Conservation (phyloP, 2,329 filamentous ascomycete species). For the Fusarium sp. region DNA sequence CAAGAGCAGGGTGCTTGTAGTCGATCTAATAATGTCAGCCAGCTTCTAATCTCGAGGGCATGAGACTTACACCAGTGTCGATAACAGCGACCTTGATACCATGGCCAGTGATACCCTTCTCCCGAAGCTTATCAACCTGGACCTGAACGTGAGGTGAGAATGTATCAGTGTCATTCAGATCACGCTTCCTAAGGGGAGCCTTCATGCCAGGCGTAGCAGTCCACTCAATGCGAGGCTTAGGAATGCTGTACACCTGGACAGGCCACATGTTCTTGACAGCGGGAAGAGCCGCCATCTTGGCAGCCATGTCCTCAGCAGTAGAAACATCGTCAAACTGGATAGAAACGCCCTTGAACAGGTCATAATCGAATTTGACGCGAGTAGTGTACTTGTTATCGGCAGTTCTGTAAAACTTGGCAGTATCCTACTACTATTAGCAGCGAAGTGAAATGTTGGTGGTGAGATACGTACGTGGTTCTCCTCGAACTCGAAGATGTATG, state of each 20-base stretch:
- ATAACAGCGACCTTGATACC: conserved; percentile 62
- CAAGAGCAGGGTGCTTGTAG: conserved; percentile 69
- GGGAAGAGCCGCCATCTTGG: conserved; percentile 52
- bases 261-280: conserved; percentile 60
- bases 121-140: conserved; percentile 61
- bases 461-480: conserved; percentile 52
- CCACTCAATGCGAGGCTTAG: conserved; percentile 50
- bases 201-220: conserved; percentile 32
- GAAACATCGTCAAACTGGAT: conserved; percentile 58
- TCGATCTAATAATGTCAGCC: conserved; percentile 55
- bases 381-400: conserved; percentile 10
- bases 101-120: conserved; percentile 57
- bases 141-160: conserved; percentile 63
- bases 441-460: rapidly evolving
- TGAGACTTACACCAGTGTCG: conserved; percentile 59
- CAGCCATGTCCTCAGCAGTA: conserved; percentile 52
- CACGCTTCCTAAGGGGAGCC: conserved; percentile 18
- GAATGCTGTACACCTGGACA: conserved; percentile 55
- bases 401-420: conserved; percentile 29
- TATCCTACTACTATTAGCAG: conserved; percentile 47
- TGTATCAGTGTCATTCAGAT: conserved; percentile 27
- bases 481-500: conserved; percentile 63
- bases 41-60: rapidly evolving
- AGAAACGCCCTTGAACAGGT: conserved; percentile 63
- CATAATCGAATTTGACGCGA: conserved; percentile 57